Evolutionary conservation across 2,329 filamentous ascomycete genomes (phyloP), one percentile per base, ranked within the genome.

Genomic region (Penicillium polonicum): DNA sequence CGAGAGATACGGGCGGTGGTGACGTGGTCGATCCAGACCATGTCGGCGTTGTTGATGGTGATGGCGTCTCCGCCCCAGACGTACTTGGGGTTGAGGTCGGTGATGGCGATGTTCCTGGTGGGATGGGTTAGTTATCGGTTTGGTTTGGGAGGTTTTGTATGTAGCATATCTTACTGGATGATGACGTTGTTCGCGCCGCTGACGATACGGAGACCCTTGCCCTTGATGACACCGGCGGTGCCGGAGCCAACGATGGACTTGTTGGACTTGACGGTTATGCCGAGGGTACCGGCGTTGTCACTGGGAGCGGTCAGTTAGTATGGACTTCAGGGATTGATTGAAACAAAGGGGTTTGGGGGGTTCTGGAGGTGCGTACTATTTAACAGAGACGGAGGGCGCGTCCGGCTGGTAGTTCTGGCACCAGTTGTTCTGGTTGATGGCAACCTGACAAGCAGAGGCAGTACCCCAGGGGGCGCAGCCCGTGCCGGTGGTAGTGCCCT

Each of bases 31-130:
- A 82, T 79, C 80, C 81, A 82, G 65, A 76, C 61, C 60, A 70
- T 45, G 48, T 74, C 72, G 15, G 75, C 68, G 43, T 76, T 73
- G 55, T 82, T 74, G 7, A 85, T 69, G 41, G 81, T 83, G 68
- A 85, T 83, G 39, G 79, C 83, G 68, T 85, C 83, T 52, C 83
- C 83, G 54, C 83, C 83, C 83, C 83, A 85, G 64, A 85, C 82
- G 65, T 84, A 83, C 68, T 82, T 66, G 17, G 82, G 78, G 75
- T 85, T 85, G 48, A 85, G 72, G 52, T 82, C 74, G 51, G 81
- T 83, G 66, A 85, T 78, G 52, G 80, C 78, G 55, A 84, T 73
- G 72, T 83, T 85, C 63, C 65, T 67, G 25, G 17, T 15, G 1
- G 1, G n/a, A 19, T 12, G 21, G 39, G 45, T 64, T 43, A 61